These are phyloP conservation scores for Epichloe coenophiala DNA, from an alignment of 2,329 filamentous ascomycete species.

Conservation along the genomic window DNA sequence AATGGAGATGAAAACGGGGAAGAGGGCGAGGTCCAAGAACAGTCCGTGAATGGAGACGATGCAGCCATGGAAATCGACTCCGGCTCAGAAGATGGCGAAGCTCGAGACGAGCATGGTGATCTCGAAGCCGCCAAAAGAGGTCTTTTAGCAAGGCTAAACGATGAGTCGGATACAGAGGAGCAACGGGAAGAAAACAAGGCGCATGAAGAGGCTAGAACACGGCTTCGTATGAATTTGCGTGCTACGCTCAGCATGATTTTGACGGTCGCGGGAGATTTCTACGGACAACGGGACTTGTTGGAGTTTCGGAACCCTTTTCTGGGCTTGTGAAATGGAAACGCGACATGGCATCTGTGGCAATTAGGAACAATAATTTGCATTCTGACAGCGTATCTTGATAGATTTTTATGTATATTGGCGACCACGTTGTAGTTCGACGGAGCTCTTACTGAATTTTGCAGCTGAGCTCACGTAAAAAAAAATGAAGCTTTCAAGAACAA, in stretches of 20 bases:
- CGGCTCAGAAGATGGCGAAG: constrained; percentile 19
- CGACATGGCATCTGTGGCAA: neutral
- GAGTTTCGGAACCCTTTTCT: constrained; percentile 55
- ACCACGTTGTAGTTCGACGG: too few relatives aligned
- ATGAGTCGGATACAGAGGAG: constrained; percentile 12
- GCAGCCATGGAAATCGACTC: constrained; percentile 30
- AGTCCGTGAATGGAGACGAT: constrained; percentile 15
- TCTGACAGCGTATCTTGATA: too few relatives aligned
- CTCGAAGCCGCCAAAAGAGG: constrained; percentile 35
- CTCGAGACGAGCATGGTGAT: constrained; percentile 18
- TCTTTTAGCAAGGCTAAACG: constrained; percentile 32
- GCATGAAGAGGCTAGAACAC: constrained; percentile 15
- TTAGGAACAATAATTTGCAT: too few relatives aligned
- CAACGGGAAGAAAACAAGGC: constrained; percentile 12
- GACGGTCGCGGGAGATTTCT: constrained; percentile 75
- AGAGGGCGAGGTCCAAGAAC: constrained; percentile 5
- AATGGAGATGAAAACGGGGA: constrained; percentile 3
- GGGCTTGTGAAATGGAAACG: constrained; percentile 19
- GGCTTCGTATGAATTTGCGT: constrained; percentile 37
- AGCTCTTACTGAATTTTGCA: too few relatives aligned
- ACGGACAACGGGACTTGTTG: constrained; percentile 77
- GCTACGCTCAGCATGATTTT: constrained; percentile 85
- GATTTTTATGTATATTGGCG: too few relatives aligned
- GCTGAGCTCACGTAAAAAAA: too few relatives aligned
- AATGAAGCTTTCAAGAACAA: too few relatives aligned